Evolutionary conservation across 495 filamentous ascomycete species (phyloP).

Genomic region (Hyaloscypha finlandica): DNA sequence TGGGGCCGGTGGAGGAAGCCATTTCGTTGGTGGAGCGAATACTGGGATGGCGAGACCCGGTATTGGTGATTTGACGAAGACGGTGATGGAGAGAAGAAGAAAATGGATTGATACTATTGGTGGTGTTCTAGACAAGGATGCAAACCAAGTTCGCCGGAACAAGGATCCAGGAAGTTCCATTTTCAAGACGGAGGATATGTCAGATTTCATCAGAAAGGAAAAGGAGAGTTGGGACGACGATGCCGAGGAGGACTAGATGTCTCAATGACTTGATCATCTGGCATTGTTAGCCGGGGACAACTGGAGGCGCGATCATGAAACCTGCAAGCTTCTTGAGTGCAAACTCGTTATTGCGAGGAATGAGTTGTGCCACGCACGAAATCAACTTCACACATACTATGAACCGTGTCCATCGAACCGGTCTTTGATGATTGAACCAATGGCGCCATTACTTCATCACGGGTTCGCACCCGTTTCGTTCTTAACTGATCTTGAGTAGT

Average conservation of each 20-base stretch:
- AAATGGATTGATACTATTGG: constrained; percentile 88
- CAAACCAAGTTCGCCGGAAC: constrained; percentile 50
- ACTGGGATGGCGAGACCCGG: constrained; percentile 69
- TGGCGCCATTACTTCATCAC: too few relatives aligned
- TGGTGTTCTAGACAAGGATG: constrained; percentile 74
- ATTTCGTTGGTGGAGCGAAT: constrained; percentile 45
- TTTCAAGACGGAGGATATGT: constrained; percentile 59
- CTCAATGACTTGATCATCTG: not conserved
- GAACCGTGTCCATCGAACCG: too few relatives aligned
- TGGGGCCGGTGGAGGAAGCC: constrained; percentile 55
- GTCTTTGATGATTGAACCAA: too few relatives aligned
- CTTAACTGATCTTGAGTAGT: too few relatives aligned
- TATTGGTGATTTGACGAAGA: constrained; percentile 87
- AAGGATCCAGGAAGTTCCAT: constrained; percentile 49
- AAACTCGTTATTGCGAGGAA: not conserved
- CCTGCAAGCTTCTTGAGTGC: not conserved
- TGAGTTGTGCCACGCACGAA: too few relatives aligned
- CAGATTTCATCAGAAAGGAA: constrained; percentile 63
- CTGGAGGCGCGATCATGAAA: too few relatives aligned
- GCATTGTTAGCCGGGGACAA: not conserved
- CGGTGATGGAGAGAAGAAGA: constrained; percentile 83
- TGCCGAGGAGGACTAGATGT: constrained; percentile 53
- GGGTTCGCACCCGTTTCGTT: too few relatives aligned
- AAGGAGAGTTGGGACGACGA: constrained; percentile 76
- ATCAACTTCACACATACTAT: too few relatives aligned